Percentiles rank a stretch among this genome's conserved stretches.
Evolutionary conservation across 306 rosid species (phyloP).

Genomic region (Quercus engelmannii): DNA sequence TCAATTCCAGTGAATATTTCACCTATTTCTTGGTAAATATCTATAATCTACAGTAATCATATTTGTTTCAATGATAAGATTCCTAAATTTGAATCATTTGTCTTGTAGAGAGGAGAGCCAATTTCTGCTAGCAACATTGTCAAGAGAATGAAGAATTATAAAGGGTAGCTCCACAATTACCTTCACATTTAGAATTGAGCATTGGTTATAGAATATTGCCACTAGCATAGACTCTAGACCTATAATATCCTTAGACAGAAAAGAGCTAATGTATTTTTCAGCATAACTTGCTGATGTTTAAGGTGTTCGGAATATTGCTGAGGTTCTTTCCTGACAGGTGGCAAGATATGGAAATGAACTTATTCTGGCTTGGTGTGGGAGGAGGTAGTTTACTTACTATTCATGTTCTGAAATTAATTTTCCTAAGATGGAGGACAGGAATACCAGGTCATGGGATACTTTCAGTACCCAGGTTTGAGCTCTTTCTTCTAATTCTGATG

Average conservation of each 20-base stretch:
- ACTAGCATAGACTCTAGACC: background rate
- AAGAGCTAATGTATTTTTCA: background rate
- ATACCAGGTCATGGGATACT: conserved; percentile 44
- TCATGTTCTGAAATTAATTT: conserved; percentile 39
- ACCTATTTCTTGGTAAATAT: conserved; percentile 59
- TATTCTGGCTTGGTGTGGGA: conserved; percentile 64
- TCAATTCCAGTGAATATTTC: conserved; percentile 51
- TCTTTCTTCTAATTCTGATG: conserved; percentile 54
- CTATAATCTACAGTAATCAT: conserved; percentile 2
- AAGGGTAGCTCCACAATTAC: conserved; percentile 38
- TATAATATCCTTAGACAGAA: background rate
- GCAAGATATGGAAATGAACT: conserved; percentile 64
- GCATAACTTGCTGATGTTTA: background rate
- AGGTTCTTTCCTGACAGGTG: conserved; percentile 45
- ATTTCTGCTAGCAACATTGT: conserved; percentile 43
- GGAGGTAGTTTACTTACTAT: conserved; percentile 42
- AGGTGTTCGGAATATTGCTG: background rate
- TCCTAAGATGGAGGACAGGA: conserved; percentile 53
- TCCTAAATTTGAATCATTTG: conserved; percentile 19
- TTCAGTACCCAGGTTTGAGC: conserved; percentile 59
- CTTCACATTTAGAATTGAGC: conserved; percentile 5
- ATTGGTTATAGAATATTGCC: background rate
- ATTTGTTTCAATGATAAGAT: background rate
- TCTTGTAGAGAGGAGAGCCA: conserved; percentile 70
- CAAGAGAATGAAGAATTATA: conserved; percentile 44